Evolutionary conservation across 2,329 filamentous ascomycete species (phyloP).

Genomic region (Aspergillus vadensis): DNA sequence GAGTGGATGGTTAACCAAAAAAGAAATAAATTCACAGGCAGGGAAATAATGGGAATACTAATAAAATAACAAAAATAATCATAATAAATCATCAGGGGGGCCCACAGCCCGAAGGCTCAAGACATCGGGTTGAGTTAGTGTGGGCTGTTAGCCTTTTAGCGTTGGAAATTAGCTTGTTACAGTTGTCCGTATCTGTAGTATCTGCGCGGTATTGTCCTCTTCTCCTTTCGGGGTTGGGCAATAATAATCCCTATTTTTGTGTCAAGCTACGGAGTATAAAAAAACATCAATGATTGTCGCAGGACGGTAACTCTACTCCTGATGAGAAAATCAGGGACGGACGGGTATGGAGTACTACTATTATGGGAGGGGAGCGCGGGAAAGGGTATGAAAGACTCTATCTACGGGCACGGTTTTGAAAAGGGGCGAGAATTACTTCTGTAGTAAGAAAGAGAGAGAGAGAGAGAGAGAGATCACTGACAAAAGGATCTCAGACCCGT

Average conservation of each 20-base stretch:
- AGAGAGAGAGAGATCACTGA: neutral
- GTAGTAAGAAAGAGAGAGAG: too few species aligned
- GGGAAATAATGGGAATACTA: slow-evolving; percentile 5
- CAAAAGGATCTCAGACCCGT: neutral
- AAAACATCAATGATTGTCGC: too few species aligned
- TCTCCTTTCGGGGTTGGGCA: neutral
- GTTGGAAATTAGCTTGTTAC: slow-evolving; percentile 3
- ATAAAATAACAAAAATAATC: neutral
- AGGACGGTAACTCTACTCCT: too few species aligned
- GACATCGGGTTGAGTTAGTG: slow-evolving; percentile 1
- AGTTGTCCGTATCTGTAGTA: neutral
- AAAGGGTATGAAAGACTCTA: neutral
- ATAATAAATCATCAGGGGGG: slow-evolving; percentile 1
- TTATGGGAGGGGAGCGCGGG: too few species aligned
- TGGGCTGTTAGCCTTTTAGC: neutral
- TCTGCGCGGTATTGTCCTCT: neutral
- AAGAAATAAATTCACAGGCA: neutral
- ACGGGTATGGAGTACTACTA: neutral
- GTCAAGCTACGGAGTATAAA: neutral
- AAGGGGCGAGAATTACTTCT: too few species aligned
- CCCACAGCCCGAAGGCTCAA: neutral
- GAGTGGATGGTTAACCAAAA: slow-evolving; percentile 6
- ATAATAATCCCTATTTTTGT: neutral
- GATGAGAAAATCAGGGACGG: too few species aligned
- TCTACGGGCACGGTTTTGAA: too few species aligned